Evolutionary conservation across 139 green algal genomes (phyloP).

Genomic region (Chlorokybus atmophyticus): DNA sequence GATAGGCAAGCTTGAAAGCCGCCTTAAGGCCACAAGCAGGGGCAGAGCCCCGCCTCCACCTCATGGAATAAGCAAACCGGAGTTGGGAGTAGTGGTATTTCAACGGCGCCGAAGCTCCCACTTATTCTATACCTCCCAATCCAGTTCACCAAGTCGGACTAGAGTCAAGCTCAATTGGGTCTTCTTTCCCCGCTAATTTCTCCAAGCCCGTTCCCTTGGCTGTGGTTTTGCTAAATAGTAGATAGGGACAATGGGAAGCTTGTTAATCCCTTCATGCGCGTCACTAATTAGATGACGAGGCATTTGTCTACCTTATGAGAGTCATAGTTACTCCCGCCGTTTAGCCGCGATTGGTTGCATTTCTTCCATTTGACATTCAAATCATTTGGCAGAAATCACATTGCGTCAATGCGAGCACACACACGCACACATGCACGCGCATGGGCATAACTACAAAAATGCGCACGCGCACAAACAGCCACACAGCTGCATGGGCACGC

Average conservation of each 20-base stretch:
- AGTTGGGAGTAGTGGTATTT: slow-evolving; percentile 76
- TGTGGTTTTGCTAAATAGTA: too few species aligned
- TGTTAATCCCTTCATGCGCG: slow-evolving; percentile 68
- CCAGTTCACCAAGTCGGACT: slow-evolving; percentile 69
- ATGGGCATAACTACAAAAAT: too few species aligned
- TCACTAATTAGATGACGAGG: slow-evolving; percentile 63
- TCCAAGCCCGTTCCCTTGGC: too few species aligned
- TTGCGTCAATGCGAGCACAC: too few species aligned
- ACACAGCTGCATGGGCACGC: too few species aligned
- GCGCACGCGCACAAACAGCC: too few species aligned
- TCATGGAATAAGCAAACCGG: slow-evolving; percentile 84
- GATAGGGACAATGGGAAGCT: slow-evolving; percentile 70
- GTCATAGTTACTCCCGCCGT: slow-evolving; percentile 85
- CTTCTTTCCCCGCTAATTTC: too few species aligned
- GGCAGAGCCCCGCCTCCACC: slow-evolving; percentile 55
- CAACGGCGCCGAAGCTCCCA: slow-evolving; percentile 60
- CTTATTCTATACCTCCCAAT: slow-evolving; percentile 73
- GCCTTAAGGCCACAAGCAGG: slow-evolving; percentile 64
- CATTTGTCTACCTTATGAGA: slow-evolving; percentile 69
- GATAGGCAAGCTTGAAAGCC: slow-evolving; percentile 38
- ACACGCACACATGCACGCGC: too few species aligned
- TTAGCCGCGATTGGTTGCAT: slow-evolving; percentile 91
- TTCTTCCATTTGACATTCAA: slow-evolving; percentile 94
- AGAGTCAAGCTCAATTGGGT: too few species aligned
- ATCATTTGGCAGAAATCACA: slow-evolving; percentile 96